These are phyloP conservation scores for Pleurotus eryngii DNA, from an alignment of 768 basidiomycete species.

Conservation along the genomic window DNA sequence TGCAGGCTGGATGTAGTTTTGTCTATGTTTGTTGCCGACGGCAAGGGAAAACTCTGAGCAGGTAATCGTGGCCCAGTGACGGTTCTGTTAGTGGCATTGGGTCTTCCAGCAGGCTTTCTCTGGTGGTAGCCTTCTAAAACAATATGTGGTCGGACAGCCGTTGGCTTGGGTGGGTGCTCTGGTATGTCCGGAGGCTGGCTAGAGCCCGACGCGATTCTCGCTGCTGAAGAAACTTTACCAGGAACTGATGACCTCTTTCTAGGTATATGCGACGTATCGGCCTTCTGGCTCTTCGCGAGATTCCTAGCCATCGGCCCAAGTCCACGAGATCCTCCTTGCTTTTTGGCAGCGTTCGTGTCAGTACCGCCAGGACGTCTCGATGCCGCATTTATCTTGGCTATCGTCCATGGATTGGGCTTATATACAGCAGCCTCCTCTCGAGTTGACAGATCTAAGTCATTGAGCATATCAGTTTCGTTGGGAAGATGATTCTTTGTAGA, in stretches of 20 bases:
- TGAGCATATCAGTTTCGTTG: conserved; percentile 27
- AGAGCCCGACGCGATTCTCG: too few relatives aligned
- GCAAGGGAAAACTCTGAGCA: too few relatives aligned
- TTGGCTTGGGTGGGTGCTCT: too few relatives aligned
- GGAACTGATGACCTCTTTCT: too few relatives aligned
- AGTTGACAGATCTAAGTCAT: conserved; percentile 57
- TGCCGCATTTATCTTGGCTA: conserved; percentile 76
- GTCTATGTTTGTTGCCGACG: too few relatives aligned
- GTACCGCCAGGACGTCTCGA: conserved; percentile 28
- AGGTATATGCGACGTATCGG: too few relatives aligned
- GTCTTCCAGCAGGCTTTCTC: neutral
- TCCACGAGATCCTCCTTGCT: neutral
- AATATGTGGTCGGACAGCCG: too few relatives aligned
- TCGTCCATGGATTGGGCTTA: conserved; percentile 77
- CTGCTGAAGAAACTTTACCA: too few relatives aligned
- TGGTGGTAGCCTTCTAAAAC: neutral
- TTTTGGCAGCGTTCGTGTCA: too few relatives aligned
- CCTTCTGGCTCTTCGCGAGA: too few relatives aligned
- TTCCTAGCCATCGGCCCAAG: neutral
- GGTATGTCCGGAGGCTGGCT: too few relatives aligned
- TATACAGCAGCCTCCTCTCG: conserved; percentile 61
- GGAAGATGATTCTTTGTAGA: conserved; percentile 10
- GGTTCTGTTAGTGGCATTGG: neutral
- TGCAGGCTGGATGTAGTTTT: too few relatives aligned
- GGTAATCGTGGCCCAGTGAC: neutral